Evolutionary conservation across 768 basidiomycete genomes (phyloP).

Genomic region (Sporobolomyces pararoseus): DNA sequence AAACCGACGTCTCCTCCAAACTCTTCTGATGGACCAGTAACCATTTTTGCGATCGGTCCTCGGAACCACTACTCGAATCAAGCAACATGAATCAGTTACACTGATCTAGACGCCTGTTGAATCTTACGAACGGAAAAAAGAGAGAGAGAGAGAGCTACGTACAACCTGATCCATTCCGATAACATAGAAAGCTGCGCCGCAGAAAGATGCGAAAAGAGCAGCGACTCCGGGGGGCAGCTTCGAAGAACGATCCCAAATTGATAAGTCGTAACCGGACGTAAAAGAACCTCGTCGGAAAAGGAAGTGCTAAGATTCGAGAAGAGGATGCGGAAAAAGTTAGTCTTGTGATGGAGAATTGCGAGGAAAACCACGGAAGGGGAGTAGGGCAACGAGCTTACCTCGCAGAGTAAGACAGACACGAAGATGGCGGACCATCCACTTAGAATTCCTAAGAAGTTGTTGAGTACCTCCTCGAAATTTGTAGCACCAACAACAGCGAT

Average conservation of each 20-base stretch:
- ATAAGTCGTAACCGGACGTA: constrained; percentile 53
- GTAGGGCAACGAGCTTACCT: constrained; percentile 18
- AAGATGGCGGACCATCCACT: constrained; percentile 59
- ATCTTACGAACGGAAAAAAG: not conserved
- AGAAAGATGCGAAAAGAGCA: constrained; percentile 57
- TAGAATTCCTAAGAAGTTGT: constrained; percentile 65
- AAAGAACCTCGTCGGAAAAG: constrained; percentile 60
- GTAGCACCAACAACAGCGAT: constrained; percentile 55
- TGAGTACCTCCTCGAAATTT: constrained; percentile 62
- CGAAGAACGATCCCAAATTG: constrained; percentile 58
- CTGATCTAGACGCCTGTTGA: too few relatives aligned
- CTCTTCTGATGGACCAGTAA: constrained; percentile 11
- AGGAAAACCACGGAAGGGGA: not conserved
- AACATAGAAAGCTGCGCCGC: constrained; percentile 59
- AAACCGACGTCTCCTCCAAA: constrained; percentile 67
- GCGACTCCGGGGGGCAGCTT: constrained; percentile 63
- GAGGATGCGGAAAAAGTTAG: not conserved
- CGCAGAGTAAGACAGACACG: constrained; percentile 53
- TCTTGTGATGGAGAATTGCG: too few relatives aligned
- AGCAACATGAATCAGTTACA: not conserved
- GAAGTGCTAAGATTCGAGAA: constrained; percentile 57
- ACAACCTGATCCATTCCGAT: constrained; percentile 65
- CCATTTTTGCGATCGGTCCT: constrained; percentile 61
- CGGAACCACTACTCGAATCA: constrained; percentile 55
- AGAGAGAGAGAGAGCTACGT: not conserved